Evolutionary conservation across 2,329 filamentous ascomycete species (phyloP), one percentile per base, ranked within the genome.

Genomic region (Colletotrichum neosansevieriae): DNA sequence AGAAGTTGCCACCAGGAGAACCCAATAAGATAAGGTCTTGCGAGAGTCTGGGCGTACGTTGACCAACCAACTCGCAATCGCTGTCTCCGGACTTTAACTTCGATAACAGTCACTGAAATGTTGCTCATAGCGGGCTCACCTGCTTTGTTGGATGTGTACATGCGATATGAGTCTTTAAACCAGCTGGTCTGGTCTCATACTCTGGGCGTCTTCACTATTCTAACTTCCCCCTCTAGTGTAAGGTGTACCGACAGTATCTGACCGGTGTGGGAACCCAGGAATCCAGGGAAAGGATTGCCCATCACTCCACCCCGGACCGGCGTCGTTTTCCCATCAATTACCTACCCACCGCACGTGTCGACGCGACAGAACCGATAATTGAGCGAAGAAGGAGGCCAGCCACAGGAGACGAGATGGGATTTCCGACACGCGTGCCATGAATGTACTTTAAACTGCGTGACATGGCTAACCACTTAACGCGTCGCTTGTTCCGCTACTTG

Each of bases 241-340:
- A 49, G 40, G 19, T 57, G 19, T 21, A 11, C 56, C 19, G 40
- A 47, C 13, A 21, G 10, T 29, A 29, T 32, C 19, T 32, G 12
- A 19, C 29, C 19, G 29, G 60, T 47, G 19, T 36, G 51, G 32
- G 17, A 58, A 32, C 19, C 15, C 13, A 17, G 12, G 17, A n/a
- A 29, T 21, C 11, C 36, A 12, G 36, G 10, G 36, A 57, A 44
- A 57, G 15, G 44, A 57, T n/a, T 47, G n/a, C 19, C 42, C n/a
- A 32, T 56, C 57, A 32, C 24, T 58, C 21, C 40, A 42, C 40
- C n/a, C 12, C 42, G 15, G 34, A 32, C 49, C 49, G 40, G 49
- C 58, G 45, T 45, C 19, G 15, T 53, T 65, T 65, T 65, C 57
- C 62, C 57, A 54, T 60, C 57, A 60, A 61, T 65, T 56, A 60